Conservation (phyloP, 805 yeast species). For the Isabelozyma gotoi region DNA sequence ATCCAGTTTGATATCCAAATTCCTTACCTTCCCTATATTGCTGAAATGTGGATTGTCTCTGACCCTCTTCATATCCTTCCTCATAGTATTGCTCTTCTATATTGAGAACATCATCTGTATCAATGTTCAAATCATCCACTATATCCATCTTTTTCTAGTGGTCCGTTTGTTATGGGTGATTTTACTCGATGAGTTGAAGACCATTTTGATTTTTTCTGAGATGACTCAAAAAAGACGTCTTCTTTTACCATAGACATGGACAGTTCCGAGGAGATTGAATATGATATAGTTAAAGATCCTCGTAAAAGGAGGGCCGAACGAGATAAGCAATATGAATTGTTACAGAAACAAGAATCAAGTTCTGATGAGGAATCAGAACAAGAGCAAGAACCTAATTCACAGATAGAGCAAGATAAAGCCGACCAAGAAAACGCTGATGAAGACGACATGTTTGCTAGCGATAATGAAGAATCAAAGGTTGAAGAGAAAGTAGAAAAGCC, state of each 20-base stretch:
- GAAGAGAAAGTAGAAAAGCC: slow-evolving; percentile 14
- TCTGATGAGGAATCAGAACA: too few species aligned
- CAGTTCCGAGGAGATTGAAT: background rate
- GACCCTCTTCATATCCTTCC: slow-evolving; percentile 75
- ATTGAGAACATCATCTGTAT: slow-evolving; percentile 50
- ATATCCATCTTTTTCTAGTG: slow-evolving; percentile 2
- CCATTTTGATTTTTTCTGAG: background rate
- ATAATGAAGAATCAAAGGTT: slow-evolving; percentile 12
- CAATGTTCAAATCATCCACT: slow-evolving; percentile 36
- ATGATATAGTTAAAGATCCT: background rate
- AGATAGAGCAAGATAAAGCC: slow-evolving; percentile 1
- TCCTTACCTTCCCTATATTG: slow-evolving; percentile 79
- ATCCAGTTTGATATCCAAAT: slow-evolving; percentile 78
- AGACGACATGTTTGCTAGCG: slow-evolving; percentile 44
- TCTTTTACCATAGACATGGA: background rate
- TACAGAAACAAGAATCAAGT: background rate
- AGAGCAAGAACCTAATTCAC: background rate
- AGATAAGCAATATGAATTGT: background rate
- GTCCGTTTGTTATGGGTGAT: slow-evolving; percentile 1
- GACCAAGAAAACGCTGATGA: slow-evolving; percentile 7
- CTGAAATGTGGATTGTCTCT: slow-evolving; percentile 53
- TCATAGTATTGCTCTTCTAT: slow-evolving; percentile 62
- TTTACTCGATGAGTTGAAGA: background rate
- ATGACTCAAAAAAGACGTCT: background rate
- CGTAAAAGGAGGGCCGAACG: background rate